Percentiles rank a stretch among this genome's conserved stretches.
Evolutionary conservation across 1,284 basidiomycete species (phyloP).

Genomic region (Boletus hoseneyae): DNA sequence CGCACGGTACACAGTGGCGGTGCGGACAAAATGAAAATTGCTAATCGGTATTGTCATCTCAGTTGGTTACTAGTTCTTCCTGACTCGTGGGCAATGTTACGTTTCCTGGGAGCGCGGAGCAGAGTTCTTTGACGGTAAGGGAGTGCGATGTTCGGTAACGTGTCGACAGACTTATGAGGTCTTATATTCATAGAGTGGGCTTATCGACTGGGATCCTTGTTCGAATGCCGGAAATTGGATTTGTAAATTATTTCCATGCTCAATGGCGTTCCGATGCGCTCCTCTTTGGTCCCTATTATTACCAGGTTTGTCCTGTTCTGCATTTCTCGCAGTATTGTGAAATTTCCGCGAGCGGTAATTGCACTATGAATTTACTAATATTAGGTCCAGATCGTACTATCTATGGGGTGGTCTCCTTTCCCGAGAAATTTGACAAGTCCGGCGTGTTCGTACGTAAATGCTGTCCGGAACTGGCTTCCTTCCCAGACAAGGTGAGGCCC

Average conservation of each 20-base stretch:
- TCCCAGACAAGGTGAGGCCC: conserved; percentile 30
- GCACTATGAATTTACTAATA: conserved; percentile 25
- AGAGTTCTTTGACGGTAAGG: conserved; percentile 44
- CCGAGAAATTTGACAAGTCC: conserved; percentile 25
- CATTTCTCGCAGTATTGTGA: conserved; percentile 30
- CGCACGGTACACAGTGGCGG: conserved; percentile 48
- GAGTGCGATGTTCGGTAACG: conserved; percentile 21
- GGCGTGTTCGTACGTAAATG: conserved; percentile 29
- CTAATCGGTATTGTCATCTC: conserved; percentile 27
- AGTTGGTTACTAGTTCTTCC: conserved; percentile 39
- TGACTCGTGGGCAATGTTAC: conserved; percentile 51
- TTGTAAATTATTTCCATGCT: conserved; percentile 23
- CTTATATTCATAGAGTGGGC: conserved; percentile 15
- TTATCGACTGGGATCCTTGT: conserved; percentile 24
- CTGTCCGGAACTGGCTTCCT: conserved; percentile 19
- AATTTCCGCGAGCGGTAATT: conserved; percentile 34
- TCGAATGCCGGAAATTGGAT: conserved; percentile 30
- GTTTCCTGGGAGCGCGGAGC: conserved; percentile 53
- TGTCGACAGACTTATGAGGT: conserved; percentile 6
- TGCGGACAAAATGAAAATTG: conserved; percentile 30
- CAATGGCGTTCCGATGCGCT: conserved; percentile 3
- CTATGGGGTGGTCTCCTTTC: conserved; percentile 20
- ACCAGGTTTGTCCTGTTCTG: conserved; percentile 24
- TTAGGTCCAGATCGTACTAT: conserved; percentile 24
- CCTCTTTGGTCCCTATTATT: conserved; percentile 7